These are phyloP conservation scores for Saccharomycopsis fibuligera DNA, from an alignment of 805 yeast species.

Conservation along the genomic window DNA sequence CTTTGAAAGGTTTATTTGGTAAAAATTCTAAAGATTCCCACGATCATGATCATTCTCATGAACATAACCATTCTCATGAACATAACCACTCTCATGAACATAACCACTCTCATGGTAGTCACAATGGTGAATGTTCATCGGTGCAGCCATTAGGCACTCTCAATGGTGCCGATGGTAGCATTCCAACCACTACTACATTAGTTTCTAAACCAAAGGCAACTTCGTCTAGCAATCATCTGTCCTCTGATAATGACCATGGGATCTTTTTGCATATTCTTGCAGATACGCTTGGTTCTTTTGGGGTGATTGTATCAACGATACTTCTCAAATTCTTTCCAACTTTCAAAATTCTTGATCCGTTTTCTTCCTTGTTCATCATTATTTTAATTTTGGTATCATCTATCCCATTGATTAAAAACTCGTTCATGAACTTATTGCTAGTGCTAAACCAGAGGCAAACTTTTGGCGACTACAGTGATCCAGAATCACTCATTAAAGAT, in stretches of 20 bases:
- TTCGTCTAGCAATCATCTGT: background rate
- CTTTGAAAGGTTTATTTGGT: conserved; percentile 17
- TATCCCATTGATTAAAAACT: conserved; percentile 73
- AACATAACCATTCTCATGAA: conserved; percentile 26
- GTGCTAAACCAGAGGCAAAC: conserved; percentile 58
- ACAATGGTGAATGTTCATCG: conserved; percentile 15
- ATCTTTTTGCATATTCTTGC: conserved; percentile 91
- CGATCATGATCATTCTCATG: conserved; percentile 27
- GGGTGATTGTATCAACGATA: conserved; percentile 87
- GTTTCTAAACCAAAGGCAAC: too few species aligned
- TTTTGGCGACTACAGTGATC: conserved; percentile 22
- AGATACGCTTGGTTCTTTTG: conserved; percentile 94
- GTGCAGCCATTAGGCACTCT: conserved; percentile 11
- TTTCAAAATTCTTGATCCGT: conserved; percentile 82
- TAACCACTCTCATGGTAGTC: conserved; percentile 19
- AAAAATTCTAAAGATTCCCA: background rate
- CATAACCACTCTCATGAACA: conserved; percentile 23
- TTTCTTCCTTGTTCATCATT: conserved; percentile 87
- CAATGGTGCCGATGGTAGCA: conserved; percentile 1
- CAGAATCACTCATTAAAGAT: conserved; percentile 38
- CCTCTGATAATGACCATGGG: conserved; percentile 51
- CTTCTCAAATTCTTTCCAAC: conserved; percentile 61
- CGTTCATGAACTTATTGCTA: conserved; percentile 67
- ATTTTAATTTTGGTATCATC: conserved; percentile 74
- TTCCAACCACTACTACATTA: background rate